A percentile compares a stretch with the other conserved stretches of the same genome.
Conservation (phyloP, 192 early-diverging fungal genomes). For the Backusella tarrabulga region DNA sequence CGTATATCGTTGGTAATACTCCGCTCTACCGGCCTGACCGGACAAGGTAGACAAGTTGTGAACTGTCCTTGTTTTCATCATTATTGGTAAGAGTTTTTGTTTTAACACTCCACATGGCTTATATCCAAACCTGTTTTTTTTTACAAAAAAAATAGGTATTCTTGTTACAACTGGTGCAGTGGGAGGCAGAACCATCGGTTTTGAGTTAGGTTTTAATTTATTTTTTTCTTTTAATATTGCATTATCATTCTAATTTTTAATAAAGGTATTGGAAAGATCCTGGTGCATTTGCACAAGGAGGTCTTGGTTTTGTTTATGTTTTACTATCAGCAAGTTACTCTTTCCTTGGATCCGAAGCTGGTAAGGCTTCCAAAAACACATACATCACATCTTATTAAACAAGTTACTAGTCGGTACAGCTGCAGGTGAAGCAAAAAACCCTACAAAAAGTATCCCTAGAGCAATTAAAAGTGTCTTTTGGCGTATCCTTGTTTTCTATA, state of each 20-base stretch:
- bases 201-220: conserved; percentile 5
- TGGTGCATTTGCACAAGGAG: conserved; percentile 54
- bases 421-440: conserved; percentile 85
- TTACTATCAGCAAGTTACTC: conserved; percentile 79
- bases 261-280: conserved; percentile 59
- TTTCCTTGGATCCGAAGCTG: conserved; percentile 81
- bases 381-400: too few relatives aligned
- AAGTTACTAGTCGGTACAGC: conserved; percentile 66
- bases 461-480: conserved; percentile 77
- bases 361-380: not conserved
- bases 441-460: conserved; percentile 66
- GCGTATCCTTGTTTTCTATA: conserved; percentile 82
- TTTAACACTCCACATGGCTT: too few relatives aligned
- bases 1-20: too few relatives aligned
- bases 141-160: conserved; percentile 29
- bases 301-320: conserved; percentile 59
- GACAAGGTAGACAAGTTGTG: too few relatives aligned
- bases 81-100: conserved; percentile 39
- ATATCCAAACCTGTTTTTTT: too few relatives aligned
- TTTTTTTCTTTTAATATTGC: not conserved
- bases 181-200: conserved; percentile 51
- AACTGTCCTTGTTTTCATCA: conserved; percentile 73
- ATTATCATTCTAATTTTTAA: not conserved
- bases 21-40: too few relatives aligned
- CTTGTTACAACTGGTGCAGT: conserved; percentile 61